Conservation (phyloP, 805 yeast genomes). For the Sugiyamaella chiloensis region DNA sequence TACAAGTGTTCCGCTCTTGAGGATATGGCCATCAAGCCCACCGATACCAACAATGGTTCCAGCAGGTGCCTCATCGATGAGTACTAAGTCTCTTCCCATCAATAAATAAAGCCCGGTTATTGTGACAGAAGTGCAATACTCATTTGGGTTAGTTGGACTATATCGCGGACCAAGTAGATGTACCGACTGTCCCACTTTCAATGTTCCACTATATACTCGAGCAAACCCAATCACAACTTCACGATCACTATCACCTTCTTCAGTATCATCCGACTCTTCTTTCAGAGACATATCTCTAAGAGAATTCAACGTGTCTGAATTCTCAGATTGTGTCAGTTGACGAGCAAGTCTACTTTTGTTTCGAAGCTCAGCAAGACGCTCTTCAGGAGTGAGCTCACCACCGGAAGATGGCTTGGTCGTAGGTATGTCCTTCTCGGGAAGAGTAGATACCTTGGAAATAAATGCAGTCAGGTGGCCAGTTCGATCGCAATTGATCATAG, state of each 20-base stretch:
- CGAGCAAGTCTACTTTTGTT: slow-evolving; percentile 23
- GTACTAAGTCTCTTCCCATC: slow-evolving; percentile 88
- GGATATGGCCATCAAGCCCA: slow-evolving; percentile 76
- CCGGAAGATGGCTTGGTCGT: slow-evolving; percentile 37
- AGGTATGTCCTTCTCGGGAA: slow-evolving; percentile 81
- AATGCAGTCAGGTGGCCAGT: slow-evolving; percentile 68
- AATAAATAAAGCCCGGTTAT: slow-evolving; percentile 71
- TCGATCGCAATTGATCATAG: slow-evolving; percentile 68
- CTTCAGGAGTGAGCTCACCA: slow-evolving; percentile 11
- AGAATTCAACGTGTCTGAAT: slow-evolving; percentile 18
- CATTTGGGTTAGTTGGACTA: slow-evolving; percentile 59
- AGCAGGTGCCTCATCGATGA: slow-evolving; percentile 79
- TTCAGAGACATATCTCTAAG: slow-evolving; percentile 42
- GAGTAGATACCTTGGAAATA: slow-evolving; percentile 83
- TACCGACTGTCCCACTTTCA: slow-evolving; percentile 70
- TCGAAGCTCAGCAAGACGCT: slow-evolving; percentile 24
- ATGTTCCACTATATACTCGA: slow-evolving; percentile 81
- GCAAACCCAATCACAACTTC: slow-evolving; percentile 86
- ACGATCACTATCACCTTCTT: slow-evolving; percentile 40
- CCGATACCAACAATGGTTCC: slow-evolving; percentile 95
- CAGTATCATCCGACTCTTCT: slow-evolving; percentile 38
- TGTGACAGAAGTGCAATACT: slow-evolving; percentile 53
- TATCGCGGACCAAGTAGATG: slow-evolving; percentile 84
- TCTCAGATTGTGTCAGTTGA: slow-evolving; percentile 20
- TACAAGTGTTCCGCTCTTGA: slow-evolving; percentile 83